Percentiles rank a stretch among this genome's conserved stretches.
Evolutionary conservation across 208 protist species (phyloP).

Genomic region (Leishmania tropica): DNA sequence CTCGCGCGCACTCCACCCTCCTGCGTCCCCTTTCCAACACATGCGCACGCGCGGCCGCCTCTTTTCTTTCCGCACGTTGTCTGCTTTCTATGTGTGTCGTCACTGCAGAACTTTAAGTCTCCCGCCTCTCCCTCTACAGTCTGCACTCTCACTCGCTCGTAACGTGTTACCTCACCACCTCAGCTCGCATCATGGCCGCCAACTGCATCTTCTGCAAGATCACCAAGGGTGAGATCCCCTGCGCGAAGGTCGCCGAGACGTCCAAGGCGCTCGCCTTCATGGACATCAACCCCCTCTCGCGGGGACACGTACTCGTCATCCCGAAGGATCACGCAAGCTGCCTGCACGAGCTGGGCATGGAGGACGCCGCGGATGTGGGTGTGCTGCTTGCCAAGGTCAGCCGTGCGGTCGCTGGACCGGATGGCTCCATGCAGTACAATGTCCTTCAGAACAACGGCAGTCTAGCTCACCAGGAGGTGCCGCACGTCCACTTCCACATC

Average conservation of each 20-base stretch:
- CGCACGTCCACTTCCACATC: constrained; percentile 95
- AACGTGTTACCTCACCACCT: neutral
- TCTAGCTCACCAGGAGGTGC: constrained; percentile 92
- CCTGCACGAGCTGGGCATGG: constrained; percentile 78
- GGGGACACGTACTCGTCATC: constrained; percentile 85
- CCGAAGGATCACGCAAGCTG: constrained; percentile 80
- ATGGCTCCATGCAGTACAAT: constrained; percentile 85
- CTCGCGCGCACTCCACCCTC: neutral
- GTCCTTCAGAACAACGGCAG: constrained; percentile 94
- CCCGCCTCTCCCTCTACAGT: neutral
- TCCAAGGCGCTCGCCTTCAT: constrained; percentile 84
- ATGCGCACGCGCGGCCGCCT: neutral
- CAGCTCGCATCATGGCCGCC: constrained; percentile 24
- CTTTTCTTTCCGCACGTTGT: neutral
- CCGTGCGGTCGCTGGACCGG: constrained; percentile 65
- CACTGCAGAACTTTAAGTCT: neutral
- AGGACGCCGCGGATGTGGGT: constrained; percentile 74
- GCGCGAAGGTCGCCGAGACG: constrained; percentile 87
- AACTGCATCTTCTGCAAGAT: constrained; percentile 92
- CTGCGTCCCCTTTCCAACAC: neutral
- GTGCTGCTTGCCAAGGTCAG: constrained; percentile 54
- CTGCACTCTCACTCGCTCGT: neutral
- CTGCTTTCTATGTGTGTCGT: neutral
- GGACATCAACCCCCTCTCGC: constrained; percentile 87
- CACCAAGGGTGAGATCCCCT: constrained; percentile 76